Base-by-base conservation (phyloP, 1,284 basidiomycete genomes). In the Moniliophthora roreri region DNA sequence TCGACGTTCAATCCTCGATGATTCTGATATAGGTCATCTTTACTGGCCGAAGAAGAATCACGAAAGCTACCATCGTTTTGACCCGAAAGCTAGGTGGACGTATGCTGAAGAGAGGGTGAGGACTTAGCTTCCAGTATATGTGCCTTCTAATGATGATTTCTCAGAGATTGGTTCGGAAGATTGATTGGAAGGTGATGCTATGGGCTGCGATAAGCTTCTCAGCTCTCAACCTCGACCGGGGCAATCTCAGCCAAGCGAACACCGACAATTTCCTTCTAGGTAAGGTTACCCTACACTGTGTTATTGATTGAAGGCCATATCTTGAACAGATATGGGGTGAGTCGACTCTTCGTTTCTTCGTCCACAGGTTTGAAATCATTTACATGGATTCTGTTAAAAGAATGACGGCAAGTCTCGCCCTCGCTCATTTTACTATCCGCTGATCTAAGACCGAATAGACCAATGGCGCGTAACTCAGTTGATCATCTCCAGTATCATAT, bases 1-100 rank as follows among this genome's bases (percentile, higher is more conserved):
- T 21, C 75, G 73, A 35, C 75, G 74, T 1, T 80, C 77, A 5
- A 79, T 84, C 4, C 85, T 72, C 58, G 83, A 85, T 56, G 82
- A 87, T 58, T 78, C 82, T 2, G 58, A 66, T 41, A 70, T 81
- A 7, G 72, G 73, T 1, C 63, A 76, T 41, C 70, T 77, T 55
- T 86, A 84, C 58, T 77, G 76, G 67, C 84, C 85, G 1, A 80
- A 76, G 51, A 11, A 32, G n/a, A 41, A 23, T 2, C 50, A 42
- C 20, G 40, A 51, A 18, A 51, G n/a, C n/a, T 51, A 51, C 28
- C 50, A 51, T 45, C 50, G 50, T 3, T 51, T 32, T 39, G 50
- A 51, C 41, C 50, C 50, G 8, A 45, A 51, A 8, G 50, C 50
- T 16, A 51, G 41, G 7, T 51, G 50, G 50, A 51, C 50, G 16